phyloP scores from a whole-genome alignment of 2,329 filamentous ascomycete species.

The Microdochium paspali region DNA sequence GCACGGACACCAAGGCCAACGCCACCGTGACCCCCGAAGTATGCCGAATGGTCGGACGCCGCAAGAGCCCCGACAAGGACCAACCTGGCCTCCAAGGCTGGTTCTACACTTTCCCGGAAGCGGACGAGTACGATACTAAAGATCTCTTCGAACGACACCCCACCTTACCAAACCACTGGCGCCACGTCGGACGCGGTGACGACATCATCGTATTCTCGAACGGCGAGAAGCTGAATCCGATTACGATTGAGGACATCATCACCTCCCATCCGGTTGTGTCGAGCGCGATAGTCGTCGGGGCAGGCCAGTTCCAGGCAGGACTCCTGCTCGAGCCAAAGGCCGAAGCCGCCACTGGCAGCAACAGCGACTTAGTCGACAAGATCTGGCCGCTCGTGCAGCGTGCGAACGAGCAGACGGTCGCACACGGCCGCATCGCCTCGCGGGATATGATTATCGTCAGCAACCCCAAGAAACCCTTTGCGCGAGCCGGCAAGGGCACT shows the following conservation, averaged over 20 bases:
- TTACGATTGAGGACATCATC: slow-evolving; percentile 22
- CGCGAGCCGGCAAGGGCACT: slow-evolving; percentile 28
- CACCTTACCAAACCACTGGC: slow-evolving; percentile 10
- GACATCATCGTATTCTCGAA: slow-evolving; percentile 30
- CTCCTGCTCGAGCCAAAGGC: slow-evolving; percentile 31
- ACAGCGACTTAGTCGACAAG: slow-evolving; percentile 20
- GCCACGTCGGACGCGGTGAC: slow-evolving; percentile 18
- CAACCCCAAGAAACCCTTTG: slow-evolving; percentile 25
- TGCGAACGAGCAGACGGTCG: slow-evolving; percentile 26
- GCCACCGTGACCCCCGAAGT: slow-evolving; percentile 13
- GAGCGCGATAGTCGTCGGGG: slow-evolving; percentile 22
- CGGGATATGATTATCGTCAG: slow-evolving; percentile 24
- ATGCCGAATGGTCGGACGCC: slow-evolving; percentile 25
- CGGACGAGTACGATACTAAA: slow-evolving; percentile 11
- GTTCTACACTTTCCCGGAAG: slow-evolving; percentile 14
- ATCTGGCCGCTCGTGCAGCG: slow-evolving; percentile 29
- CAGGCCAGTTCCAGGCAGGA: slow-evolving; percentile 28
- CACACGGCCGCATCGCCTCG: slow-evolving; percentile 27
- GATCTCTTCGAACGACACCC: slow-evolving; percentile 15
- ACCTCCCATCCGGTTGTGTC: slow-evolving; percentile 15
- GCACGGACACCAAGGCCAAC: background rate
- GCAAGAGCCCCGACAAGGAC: slow-evolving; percentile 9
- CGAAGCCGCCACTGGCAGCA: background rate
- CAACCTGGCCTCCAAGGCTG: slow-evolving; percentile 8
- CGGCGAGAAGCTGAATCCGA: slow-evolving; percentile 30